phyloP scores from a whole-genome alignment of 2,329 filamentous ascomycete genomes.

The Juglanconis juglandina region DNA sequence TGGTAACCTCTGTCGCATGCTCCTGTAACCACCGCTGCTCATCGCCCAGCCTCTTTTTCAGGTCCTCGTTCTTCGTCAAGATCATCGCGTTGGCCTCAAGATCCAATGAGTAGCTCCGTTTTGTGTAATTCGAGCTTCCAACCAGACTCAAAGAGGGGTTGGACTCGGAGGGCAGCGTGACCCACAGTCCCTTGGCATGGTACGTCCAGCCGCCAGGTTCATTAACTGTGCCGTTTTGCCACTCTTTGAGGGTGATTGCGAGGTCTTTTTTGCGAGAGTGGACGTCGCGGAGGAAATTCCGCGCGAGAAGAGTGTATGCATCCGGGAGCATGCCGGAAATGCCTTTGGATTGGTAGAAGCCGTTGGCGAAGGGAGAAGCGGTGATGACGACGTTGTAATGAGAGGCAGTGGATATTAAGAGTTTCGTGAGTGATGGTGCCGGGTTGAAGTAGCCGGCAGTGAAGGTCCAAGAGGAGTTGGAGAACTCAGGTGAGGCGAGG shows the following conservation, averaged over 20 bases:
- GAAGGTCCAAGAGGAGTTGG: constrained; percentile 82
- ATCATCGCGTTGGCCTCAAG: constrained; percentile 86
- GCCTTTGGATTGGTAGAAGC: constrained; percentile 85
- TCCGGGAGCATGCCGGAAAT: constrained; percentile 86
- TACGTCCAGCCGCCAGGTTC: constrained; percentile 91
- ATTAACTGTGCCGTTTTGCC: constrained; percentile 77
- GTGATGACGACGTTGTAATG: constrained; percentile 79
- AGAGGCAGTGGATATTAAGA: constrained; percentile 72
- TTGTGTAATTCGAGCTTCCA: constrained; percentile 94
- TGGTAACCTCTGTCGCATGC: constrained; percentile 64
- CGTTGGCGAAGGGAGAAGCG: constrained; percentile 89
- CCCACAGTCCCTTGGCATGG: constrained; percentile 94
- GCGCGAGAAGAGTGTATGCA: constrained; percentile 85
- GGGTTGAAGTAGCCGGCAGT: constrained; percentile 99
- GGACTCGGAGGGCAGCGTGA: constrained; percentile 65
- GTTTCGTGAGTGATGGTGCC: constrained; percentile 73
- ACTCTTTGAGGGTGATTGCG: constrained; percentile 76
- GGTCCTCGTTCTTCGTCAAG: constrained; percentile 69
- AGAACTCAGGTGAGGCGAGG: constrained; percentile 61
- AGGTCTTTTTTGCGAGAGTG: constrained; percentile 44
- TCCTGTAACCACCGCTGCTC: constrained; percentile 80
- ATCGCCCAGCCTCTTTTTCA: constrained; percentile 70
- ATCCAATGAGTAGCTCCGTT: constrained; percentile 87
- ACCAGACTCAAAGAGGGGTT: constrained; percentile 77
- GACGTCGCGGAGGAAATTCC: constrained; percentile 68